Evolutionary conservation across 345 rosid species (phyloP).

Genomic region (Toxicodendron radicans): DNA sequence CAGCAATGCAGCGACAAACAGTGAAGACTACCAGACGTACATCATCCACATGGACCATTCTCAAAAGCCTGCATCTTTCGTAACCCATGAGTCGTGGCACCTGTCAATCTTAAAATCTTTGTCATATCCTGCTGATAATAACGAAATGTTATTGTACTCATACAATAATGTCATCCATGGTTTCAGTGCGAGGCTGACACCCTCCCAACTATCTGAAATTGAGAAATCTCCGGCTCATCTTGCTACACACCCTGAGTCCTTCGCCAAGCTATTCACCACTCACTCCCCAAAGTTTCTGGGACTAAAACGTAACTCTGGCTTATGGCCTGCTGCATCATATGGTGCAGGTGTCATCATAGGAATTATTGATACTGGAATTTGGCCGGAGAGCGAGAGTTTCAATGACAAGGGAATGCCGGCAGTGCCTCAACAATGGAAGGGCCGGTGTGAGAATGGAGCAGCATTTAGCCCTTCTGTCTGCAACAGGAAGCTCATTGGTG

Average conservation of each 20-base stretch:
- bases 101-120: conserved; percentile 17
- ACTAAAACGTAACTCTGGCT: conserved; percentile 22
- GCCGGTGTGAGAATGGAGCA: conserved; percentile 34
- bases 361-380: conserved; percentile 35
- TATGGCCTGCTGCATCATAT: conserved; percentile 32
- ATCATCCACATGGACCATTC: conserved; percentile 41
- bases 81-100: conserved; percentile 36
- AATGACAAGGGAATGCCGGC: conserved; percentile 29
- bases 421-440: conserved; percentile 39
- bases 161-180: conserved; percentile 45
- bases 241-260: conserved; percentile 34
- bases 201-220: conserved; percentile 35
- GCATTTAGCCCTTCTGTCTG: conserved; percentile 21
- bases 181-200: conserved; percentile 50
- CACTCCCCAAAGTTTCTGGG: conserved; percentile 43
- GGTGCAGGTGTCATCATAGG: conserved; percentile 40
- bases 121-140: conserved; percentile 9
- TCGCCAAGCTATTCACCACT: conserved; percentile 41
- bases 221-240: conserved; percentile 44
- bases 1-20: conserved; percentile 7
- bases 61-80: conserved; percentile 35
- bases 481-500: conserved; percentile 46
- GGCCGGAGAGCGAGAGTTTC: conserved; percentile 39
- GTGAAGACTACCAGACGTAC: conserved; percentile 27
- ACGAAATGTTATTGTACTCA: conserved; percentile 31